Evolutionary conservation across 2,329 filamentous ascomycete genomes (phyloP), one percentile per base, ranked within the genome.

Genomic region (Fusarium anthophilum): DNA sequence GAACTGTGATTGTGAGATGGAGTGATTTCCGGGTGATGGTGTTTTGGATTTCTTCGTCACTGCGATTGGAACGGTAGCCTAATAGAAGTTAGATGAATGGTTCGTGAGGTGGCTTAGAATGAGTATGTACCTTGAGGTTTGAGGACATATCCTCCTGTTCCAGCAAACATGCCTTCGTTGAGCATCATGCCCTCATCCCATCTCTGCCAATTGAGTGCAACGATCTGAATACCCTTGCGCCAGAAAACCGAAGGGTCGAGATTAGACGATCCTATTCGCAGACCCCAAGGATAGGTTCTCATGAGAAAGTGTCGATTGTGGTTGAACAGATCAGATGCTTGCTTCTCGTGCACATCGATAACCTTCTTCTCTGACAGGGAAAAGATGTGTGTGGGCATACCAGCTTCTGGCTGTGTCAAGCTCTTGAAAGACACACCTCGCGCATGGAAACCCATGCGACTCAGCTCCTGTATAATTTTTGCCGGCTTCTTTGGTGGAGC

Each of bases 151-250:
- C 95, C 95, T n/a, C 88, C 87, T 1, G 93, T 94, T 17, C 92
- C 93, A 4, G 91, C 89, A 82, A 98, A 98, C 94, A 97, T 96
- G 76, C 91, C 95, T 79, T 96, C 92, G 79, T 98, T 98, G 20
- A 98, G 88, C 96, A 98, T 98, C 92, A 97, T 97, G 38, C 94
- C 95, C 76, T 94, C 92, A 78, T 98, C 95, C 82, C 93, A 91
- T 70, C 91, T 92, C 82, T 98, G 95, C 94, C 95, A 98, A 83
- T 98, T 98, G 69, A 98, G 86, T 0, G 95, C 95, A 4, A 97
- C 94, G 76, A 98, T 92, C 82, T 98, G 95, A 7, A 97, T 92
- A 20, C 95, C 95, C 73, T 94, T 92, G 38, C 94, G 89, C 95
- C 95, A 98, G 82, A 95, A 96, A 8, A 92, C 87, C 2, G 91